Evolutionary conservation across 2,329 filamentous ascomycete species (phyloP).

Genomic region (Polytolypa hystricis): DNA sequence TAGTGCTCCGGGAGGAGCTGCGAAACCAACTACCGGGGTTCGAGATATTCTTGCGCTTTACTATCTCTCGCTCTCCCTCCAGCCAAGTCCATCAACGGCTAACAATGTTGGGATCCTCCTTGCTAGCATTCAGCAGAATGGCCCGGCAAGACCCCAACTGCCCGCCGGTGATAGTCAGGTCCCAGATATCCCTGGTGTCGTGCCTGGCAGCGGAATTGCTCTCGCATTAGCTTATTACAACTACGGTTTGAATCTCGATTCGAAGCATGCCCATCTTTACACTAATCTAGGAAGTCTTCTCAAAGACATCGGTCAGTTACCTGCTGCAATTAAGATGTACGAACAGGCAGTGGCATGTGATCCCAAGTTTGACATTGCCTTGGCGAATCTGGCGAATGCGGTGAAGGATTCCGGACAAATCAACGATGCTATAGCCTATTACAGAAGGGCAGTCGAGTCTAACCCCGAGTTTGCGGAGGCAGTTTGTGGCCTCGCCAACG

Average conservation of each 20-base stretch:
- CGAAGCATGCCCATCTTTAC: slow-evolving; percentile 86
- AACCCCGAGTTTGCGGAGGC: slow-evolving; percentile 96
- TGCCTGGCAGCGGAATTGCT: slow-evolving; percentile 74
- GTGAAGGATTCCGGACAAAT: slow-evolving; percentile 94
- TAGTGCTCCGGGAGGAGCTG: slow-evolving; percentile 44
- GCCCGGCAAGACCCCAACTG: slow-evolving; percentile 29
- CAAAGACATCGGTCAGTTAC: slow-evolving; percentile 90
- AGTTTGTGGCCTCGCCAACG: slow-evolving; percentile 88
- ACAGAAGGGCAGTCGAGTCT: slow-evolving; percentile 77
- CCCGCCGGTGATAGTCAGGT: slow-evolving; percentile 29
- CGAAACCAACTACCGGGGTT: slow-evolving; percentile 61
- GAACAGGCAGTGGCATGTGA: slow-evolving; percentile 88
- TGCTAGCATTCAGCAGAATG: slow-evolving; percentile 76
- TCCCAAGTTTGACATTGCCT: slow-evolving; percentile 87
- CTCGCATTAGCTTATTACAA: slow-evolving; percentile 90
- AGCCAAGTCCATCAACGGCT: slow-evolving; percentile 91
- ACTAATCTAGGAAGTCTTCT: slow-evolving; percentile 91
- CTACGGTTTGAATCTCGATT: slow-evolving; percentile 78
- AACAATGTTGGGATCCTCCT: slow-evolving; percentile 97
- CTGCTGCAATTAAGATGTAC: slow-evolving; percentile 92
- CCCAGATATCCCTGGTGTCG: slow-evolving; percentile 60
- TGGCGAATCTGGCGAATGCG: slow-evolving; percentile 93
- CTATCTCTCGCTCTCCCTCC: slow-evolving; percentile 85
- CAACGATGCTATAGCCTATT: slow-evolving; percentile 83
- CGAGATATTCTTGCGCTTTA: slow-evolving; percentile 90